These are phyloP conservation scores for Mastigamoeba balamuthi DNA, from an alignment of 78 protist species.

Conservation along the genomic window DNA sequence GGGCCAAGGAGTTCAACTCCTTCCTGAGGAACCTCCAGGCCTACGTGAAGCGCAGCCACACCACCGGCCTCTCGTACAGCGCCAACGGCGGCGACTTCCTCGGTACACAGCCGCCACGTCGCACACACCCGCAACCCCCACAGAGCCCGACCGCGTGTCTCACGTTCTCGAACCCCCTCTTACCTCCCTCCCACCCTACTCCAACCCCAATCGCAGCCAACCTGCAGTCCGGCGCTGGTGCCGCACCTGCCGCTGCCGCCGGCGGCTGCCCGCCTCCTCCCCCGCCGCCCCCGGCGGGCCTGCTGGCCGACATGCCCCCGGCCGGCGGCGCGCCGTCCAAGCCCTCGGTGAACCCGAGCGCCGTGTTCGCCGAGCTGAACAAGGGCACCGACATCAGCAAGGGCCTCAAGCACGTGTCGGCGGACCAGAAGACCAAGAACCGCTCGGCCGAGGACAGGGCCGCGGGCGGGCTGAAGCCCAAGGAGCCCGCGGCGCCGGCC, in stretches of 20 bases:
- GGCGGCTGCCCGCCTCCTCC: conserved; percentile 23
- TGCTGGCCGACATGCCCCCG: not conserved
- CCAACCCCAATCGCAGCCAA: too few relatives aligned
- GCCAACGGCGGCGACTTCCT: conserved; percentile 57
- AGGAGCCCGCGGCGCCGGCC: conserved; percentile 14
- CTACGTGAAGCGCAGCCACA: conserved; percentile 50
- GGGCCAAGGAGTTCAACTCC: conserved; percentile 10
- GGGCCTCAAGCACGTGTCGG: conserved; percentile 70
- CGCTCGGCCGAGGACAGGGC: conserved; percentile 41
- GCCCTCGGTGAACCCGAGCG: conserved; percentile 10
- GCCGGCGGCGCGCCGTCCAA: not conserved
- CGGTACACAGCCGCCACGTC: not conserved
- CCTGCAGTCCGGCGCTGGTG: conserved; percentile 22
- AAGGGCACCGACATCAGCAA: conserved; percentile 63
- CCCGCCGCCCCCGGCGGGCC: conserved; percentile 18
- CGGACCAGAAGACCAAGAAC: conserved; percentile 68
- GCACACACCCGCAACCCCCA: not conserved
- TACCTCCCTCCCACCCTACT: not conserved
- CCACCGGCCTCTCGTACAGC: conserved; percentile 59
- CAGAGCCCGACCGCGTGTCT: not conserved
- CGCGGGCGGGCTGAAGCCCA: conserved; percentile 20
- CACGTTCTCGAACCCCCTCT: not conserved
- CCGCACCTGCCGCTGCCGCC: conserved; percentile 16
- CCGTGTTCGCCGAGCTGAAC: conserved; percentile 46
- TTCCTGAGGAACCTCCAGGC: conserved; percentile 44